A percentile compares a stretch with the other conserved stretches of the same genome.
Conservation (phyloP, 306 rosid species). For the Cotoneaster glaucophyllus region DNA sequence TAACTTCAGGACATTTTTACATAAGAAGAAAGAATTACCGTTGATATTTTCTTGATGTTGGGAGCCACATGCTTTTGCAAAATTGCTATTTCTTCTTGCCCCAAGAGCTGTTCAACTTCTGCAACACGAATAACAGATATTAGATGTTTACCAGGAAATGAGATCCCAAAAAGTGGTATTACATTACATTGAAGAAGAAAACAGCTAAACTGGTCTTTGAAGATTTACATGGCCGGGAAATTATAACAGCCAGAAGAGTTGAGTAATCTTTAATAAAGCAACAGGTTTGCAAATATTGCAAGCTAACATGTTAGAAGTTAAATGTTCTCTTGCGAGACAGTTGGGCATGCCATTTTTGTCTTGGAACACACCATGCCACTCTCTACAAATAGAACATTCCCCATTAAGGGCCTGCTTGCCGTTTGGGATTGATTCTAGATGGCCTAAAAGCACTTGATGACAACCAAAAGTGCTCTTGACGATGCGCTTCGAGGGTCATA, state of each 20-base stretch:
- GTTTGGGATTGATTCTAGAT: too few species aligned
- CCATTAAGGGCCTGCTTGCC: neutral
- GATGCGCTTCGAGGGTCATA: too few species aligned
- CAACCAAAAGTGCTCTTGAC: too few species aligned
- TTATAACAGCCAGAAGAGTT: neutral
- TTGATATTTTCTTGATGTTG: slow-evolving; percentile 54
- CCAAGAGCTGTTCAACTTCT: slow-evolving; percentile 90
- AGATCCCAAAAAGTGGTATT: neutral
- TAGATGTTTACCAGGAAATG: neutral
- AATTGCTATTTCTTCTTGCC: slow-evolving; percentile 65
- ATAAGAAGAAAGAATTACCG: slow-evolving; percentile 34
- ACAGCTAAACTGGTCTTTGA: neutral
- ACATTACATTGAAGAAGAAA: neutral
- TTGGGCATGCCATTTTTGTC: neutral
- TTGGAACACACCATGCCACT: neutral
- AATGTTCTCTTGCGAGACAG: neutral
- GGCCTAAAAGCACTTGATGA: too few species aligned
- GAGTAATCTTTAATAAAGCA: neutral
- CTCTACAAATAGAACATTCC: neutral
- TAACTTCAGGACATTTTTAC: neutral
- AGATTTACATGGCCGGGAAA: neutral
- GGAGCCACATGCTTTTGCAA: slow-evolving; percentile 59
- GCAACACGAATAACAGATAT: slow-evolving; percentile 25
- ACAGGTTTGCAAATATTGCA: neutral
- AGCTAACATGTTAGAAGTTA: neutral